phyloP scores from a whole-genome alignment of 768 basidiomycete genomes.

The Russula foetens region DNA sequence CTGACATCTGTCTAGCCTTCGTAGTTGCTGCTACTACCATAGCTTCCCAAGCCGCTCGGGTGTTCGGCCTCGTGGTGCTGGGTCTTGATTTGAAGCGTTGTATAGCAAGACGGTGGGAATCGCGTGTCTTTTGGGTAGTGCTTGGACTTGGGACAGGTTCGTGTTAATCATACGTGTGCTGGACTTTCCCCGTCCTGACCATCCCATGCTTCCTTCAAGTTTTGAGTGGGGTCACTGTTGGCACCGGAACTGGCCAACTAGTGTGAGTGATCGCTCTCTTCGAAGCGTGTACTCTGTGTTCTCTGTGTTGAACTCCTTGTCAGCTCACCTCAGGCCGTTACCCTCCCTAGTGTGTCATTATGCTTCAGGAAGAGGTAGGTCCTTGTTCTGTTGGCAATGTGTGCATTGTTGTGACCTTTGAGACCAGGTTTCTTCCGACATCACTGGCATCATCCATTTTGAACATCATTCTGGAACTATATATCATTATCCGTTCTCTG shows the following conservation, averaged over 20 bases:
- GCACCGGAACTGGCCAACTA: conserved; percentile 4
- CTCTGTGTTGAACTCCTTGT: neutral
- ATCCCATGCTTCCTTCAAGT: neutral
- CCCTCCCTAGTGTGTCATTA: neutral
- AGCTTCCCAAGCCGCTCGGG: conserved; percentile 8
- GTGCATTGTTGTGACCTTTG: neutral
- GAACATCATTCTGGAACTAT: conserved; percentile 33
- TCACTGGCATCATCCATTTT: conserved; percentile 31
- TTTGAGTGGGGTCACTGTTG: neutral
- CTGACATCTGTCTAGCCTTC: conserved; percentile 7
- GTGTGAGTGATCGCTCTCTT: neutral
- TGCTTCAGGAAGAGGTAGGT: conserved; percentile 13
- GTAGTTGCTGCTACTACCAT: conserved; percentile 4
- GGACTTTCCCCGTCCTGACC: neutral
- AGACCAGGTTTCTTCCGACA: conserved; percentile 33
- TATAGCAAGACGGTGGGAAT: neutral
- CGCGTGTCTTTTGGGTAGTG: conserved; percentile 1
- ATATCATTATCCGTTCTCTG: conserved; percentile 30
- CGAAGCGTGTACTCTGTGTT: neutral
- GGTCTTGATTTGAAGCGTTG: conserved; percentile 6
- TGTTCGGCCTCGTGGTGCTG: conserved; percentile 10
- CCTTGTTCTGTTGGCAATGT: neutral
- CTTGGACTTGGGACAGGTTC: conserved; percentile 10
- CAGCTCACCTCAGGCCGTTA: neutral
- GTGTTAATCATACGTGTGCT: neutral